phyloP scores from a whole-genome alignment of 192 early-diverging fungal species.

The Dissophora ornata region DNA sequence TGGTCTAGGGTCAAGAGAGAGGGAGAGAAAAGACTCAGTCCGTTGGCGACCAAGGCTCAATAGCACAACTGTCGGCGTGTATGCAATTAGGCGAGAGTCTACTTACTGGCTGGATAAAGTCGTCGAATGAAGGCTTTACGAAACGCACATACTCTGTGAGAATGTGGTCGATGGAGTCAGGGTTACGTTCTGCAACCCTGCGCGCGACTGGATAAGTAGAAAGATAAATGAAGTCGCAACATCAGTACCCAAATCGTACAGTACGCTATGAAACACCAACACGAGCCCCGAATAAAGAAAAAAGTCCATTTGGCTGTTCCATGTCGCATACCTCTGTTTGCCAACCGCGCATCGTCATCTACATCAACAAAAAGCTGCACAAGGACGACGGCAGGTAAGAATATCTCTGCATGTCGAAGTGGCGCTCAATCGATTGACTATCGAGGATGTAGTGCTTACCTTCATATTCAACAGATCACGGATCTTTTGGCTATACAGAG shows the following conservation, averaged over 20 bases:
- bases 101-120: conserved; percentile 83
- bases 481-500: conserved; percentile 76
- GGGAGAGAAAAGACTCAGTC: background rate
- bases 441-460: too few species aligned
- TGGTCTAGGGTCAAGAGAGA: conserved; percentile 57
- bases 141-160: conserved; percentile 77
- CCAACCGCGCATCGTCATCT: conserved; percentile 82
- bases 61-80: too few species aligned
- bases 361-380: conserved; percentile 77
- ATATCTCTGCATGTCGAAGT: too few species aligned
- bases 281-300: too few species aligned
- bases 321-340: conserved; percentile 52
- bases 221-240: background rate
- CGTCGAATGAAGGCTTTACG: conserved; percentile 90
- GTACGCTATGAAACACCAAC: too few species aligned
- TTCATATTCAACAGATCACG: conserved; percentile 79
- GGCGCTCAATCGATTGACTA: too few species aligned
- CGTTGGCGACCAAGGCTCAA: too few species aligned
- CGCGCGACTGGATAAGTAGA: conserved; percentile 10
- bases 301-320: too few species aligned
- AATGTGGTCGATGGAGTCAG: conserved; percentile 62
- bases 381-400: too few species aligned
- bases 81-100: too few species aligned
- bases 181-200: conserved; percentile 36
- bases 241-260: too few species aligned